Conservation (phyloP, 148 eudicot species). For the Fagopyrum tataricum region DNA sequence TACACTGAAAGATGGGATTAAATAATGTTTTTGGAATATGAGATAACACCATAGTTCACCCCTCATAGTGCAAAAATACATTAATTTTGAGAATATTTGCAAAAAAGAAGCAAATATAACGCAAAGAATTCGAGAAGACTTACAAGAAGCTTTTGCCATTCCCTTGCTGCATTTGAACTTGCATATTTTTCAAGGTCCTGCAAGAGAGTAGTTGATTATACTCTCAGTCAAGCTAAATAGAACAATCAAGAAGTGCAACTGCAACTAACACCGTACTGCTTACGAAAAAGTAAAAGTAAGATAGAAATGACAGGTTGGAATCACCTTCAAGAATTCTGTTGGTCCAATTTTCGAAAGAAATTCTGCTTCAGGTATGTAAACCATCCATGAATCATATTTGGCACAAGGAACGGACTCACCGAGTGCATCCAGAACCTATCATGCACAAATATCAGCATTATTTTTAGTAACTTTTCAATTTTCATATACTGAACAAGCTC, state of each 20-base stretch:
- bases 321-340: constrained; percentile 80
- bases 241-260: neutral
- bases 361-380: constrained; percentile 86
- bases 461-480: neutral
- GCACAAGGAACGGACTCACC: constrained; percentile 83
- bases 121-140: constrained; percentile 42
- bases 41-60: neutral
- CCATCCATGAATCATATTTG: constrained; percentile 96
- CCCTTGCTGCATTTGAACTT: constrained; percentile 65
- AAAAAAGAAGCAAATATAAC: neutral
- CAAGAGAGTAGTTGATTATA: constrained; percentile 8
- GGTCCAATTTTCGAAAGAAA: constrained; percentile 93
- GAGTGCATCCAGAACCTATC: constrained; percentile 90
- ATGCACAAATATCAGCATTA: neutral
- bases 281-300: neutral
- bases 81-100: neutral
- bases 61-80: neutral
- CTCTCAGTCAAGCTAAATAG: neutral
- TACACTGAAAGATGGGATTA: neutral
- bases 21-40: neutral
- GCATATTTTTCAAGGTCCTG: constrained; percentile 90
- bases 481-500: neutral
- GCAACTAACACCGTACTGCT: neutral
- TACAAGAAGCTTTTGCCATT: constrained; percentile 94
- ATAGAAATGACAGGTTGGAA: constrained; percentile 8